These are phyloP conservation scores for Boletus sensibilis DNA, from an alignment of 768 basidiomycete genomes.

Conservation along the genomic window DNA sequence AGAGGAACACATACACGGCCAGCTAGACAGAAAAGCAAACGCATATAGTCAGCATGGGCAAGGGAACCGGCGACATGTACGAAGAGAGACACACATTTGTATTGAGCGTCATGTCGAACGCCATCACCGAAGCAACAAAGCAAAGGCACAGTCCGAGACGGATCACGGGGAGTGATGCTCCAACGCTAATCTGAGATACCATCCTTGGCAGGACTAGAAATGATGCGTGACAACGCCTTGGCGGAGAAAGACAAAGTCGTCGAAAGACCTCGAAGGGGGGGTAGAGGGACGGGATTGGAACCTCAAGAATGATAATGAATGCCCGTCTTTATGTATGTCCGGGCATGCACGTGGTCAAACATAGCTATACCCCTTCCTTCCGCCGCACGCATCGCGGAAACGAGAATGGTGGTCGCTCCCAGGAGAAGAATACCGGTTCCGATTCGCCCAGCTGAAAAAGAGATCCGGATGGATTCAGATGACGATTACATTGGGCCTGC, in stretches of 20 bases:
- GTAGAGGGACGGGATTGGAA: neutral
- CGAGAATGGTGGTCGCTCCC: neutral
- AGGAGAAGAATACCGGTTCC: slow-evolving; percentile 1
- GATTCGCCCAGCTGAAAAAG: slow-evolving; percentile 18
- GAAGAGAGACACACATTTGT: slow-evolving; percentile 22
- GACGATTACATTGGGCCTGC: neutral
- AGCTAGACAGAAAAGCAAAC: slow-evolving; percentile 11
- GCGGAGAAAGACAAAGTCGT: neutral
- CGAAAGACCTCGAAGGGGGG: neutral
- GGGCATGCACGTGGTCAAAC: slow-evolving; percentile 13
- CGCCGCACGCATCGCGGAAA: slow-evolving; percentile 2
- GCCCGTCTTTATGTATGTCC: slow-evolving; percentile 14
- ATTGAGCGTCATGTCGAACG: slow-evolving; percentile 26
- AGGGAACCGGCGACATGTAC: neutral
- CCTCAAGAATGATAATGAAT: neutral
- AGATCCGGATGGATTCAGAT: neutral
- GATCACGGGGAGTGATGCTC: slow-evolving; percentile 3
- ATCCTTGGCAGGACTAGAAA: slow-evolving; percentile 2
- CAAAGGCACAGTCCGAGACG: slow-evolving; percentile 14
- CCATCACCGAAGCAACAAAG: slow-evolving; percentile 15
- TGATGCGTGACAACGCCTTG: neutral
- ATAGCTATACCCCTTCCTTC: slow-evolving; percentile 11
- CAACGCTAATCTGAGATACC: slow-evolving; percentile 5
- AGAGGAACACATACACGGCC: slow-evolving; percentile 22
- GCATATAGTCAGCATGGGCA: neutral